Evolutionary conservation across 495 filamentous ascomycete genomes (phyloP), one percentile per base, ranked within the genome.

Genomic region (Penicillium ucsense): DNA sequence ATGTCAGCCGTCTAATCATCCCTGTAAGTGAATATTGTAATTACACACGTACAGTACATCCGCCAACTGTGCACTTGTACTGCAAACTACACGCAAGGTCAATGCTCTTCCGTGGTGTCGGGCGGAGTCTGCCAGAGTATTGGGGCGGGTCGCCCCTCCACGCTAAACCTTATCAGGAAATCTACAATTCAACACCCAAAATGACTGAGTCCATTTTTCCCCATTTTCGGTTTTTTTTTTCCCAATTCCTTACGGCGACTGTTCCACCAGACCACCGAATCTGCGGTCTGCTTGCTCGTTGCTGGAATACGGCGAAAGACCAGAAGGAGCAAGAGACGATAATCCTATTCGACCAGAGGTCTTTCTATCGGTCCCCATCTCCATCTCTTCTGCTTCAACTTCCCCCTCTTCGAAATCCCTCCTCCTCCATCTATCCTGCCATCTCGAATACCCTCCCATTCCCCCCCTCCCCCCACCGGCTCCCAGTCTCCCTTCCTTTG

Each of bases 161-260:
- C 59, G 46, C 59, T 62, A 62, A 52, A 48, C 59, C 48, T 3
- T 1, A 49, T 60, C 51, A 32, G 45, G 57, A 20, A 40, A 36
- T 4, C 11, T 53, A 42, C 47, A 46, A 52, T 60, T 60, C 59
- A 60, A 60, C 61, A 61, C 52, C 54, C 50, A 43, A 54, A 20
- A 20, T 20, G 20, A 20, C 20, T 2, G 20, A 20, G 20, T 20
- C 20, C 20, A 20, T 20, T 20, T 20, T 20, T 20, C 20, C 20
- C 34, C 34, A 35, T 35, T 35, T 35, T 35, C 34, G 34, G 34
- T 20, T 32, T 9, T 31, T 41, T 41, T 39, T 39, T 41, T 41
- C 31, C 20, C 20, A 20, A 20, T 41, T 41, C 35, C 31, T 41
- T 41, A 31, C 29, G 52, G 52, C 54, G 47, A 44, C 53, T 52